Evolutionary conservation across 2,329 filamentous ascomycete genomes (phyloP).

Genomic region (Calonectria fujianensis): DNA sequence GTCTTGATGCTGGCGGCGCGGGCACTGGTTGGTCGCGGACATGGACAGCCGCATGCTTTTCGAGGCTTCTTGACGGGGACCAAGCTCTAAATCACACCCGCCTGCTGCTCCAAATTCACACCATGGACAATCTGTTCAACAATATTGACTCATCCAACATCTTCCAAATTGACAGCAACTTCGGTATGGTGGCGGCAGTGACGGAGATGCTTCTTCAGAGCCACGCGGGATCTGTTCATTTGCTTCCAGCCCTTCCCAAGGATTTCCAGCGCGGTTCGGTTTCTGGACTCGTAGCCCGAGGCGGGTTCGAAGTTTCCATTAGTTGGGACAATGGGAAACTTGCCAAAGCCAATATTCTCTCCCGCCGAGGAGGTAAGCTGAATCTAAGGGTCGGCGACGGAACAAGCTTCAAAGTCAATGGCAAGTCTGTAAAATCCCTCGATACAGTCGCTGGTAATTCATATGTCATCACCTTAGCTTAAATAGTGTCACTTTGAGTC

Average conservation of each 20-base stretch:
- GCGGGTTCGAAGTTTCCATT: conserved; percentile 3
- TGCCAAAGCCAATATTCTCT: background rate
- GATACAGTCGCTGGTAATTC: conserved; percentile 7
- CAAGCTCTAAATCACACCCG: background rate
- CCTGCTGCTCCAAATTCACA: background rate
- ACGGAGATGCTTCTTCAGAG: conserved; percentile 18
- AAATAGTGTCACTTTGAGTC: background rate
- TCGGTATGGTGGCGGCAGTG: conserved; percentile 11
- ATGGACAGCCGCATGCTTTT: conserved; percentile 5
- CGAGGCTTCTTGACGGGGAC: conserved; percentile 8
- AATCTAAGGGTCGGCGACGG: background rate
- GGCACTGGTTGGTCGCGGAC: conserved; percentile 9
- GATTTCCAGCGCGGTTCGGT: background rate
- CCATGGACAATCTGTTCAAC: conserved; percentile 8
- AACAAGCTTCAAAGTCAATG: background rate
- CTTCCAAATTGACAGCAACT: conserved; percentile 19
- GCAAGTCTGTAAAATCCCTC: background rate
- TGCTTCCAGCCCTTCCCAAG: conserved; percentile 8
- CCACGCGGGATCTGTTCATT: background rate
- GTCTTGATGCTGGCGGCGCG: background rate
- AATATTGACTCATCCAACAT: conserved; percentile 17
- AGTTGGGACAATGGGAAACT: background rate
- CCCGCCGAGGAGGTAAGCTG: background rate
- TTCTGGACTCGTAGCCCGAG: background rate
- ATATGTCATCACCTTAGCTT: background rate